Conservation (phyloP, 495 filamentous ascomycete genomes). For the Cladorrhinum samala region DNA sequence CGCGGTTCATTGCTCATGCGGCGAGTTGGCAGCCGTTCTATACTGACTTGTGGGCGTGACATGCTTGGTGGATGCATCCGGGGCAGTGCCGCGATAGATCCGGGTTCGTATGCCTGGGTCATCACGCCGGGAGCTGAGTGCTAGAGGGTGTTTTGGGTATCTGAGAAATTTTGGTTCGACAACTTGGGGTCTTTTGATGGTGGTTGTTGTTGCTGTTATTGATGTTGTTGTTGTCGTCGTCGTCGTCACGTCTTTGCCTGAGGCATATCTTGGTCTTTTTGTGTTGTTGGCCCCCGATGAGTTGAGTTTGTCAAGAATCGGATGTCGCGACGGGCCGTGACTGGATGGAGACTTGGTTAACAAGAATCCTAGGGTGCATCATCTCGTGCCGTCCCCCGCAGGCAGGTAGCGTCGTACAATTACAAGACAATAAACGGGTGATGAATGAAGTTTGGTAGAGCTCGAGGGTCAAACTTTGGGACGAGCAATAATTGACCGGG, state of each 20-base stretch:
- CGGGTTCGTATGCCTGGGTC: slow-evolving; percentile 18
- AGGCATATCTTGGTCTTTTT: slow-evolving; percentile 11
- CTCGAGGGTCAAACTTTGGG: slow-evolving; percentile 4
- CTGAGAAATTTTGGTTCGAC: background rate
- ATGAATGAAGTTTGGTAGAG: slow-evolving; percentile 2
- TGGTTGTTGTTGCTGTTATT: too few species aligned
- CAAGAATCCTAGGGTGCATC: slow-evolving; percentile 7
- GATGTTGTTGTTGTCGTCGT: too few species aligned
- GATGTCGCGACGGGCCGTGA: background rate
- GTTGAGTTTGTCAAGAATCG: background rate
- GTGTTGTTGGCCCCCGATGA: background rate
- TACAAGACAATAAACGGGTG: slow-evolving; percentile 5
- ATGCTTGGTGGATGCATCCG: slow-evolving; percentile 41
- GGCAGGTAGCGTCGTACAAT: slow-evolving; percentile 11
- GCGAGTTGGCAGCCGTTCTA: slow-evolving; percentile 71
- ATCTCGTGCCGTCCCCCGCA: slow-evolving; percentile 3
- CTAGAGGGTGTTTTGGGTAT: background rate
- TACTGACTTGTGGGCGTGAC: slow-evolving; percentile 76
- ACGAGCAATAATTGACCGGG: slow-evolving; percentile 12
- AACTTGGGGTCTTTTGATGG: too few species aligned
- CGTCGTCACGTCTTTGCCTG: slow-evolving; percentile 2
- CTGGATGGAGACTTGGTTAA: slow-evolving; percentile 1
- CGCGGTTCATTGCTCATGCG: slow-evolving; percentile 69
- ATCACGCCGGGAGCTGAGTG: slow-evolving; percentile 15
- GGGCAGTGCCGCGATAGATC: slow-evolving; percentile 26